A percentile compares a stretch with the other conserved stretches of the same genome.
These are phyloP conservation scores for Linnemannia schmuckeri DNA, from an alignment of 192 early-diverging fungal genomes.

Conservation along the genomic window DNA sequence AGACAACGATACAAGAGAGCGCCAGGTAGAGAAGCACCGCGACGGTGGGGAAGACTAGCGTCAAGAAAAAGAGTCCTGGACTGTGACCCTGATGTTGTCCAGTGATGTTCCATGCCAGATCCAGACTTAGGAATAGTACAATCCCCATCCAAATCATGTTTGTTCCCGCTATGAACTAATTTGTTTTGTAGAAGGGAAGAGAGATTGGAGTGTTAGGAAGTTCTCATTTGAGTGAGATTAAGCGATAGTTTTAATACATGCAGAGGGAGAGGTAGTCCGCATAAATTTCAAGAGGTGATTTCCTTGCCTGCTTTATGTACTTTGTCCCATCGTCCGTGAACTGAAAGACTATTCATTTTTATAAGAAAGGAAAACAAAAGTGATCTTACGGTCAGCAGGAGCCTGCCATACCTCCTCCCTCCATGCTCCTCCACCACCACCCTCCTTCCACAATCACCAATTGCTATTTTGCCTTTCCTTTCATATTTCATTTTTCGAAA, in stretches of 20 bases:
- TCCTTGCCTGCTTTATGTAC: conserved; percentile 13
- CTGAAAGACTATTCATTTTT: conserved; percentile 32
- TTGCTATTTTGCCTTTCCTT: neutral
- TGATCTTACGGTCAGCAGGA: neutral
- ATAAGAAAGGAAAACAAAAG: neutral
- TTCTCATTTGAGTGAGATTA: neutral
- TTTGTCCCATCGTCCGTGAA: conserved; percentile 46
- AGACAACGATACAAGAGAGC: conserved; percentile 23
- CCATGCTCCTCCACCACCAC: neutral
- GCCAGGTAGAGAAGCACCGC: conserved; percentile 16
- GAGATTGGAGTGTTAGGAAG: neutral
- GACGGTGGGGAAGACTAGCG: conserved; percentile 23
- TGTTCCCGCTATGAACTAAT: conserved; percentile 37
- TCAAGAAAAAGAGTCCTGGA: conserved; percentile 30
- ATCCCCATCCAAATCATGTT: conserved; percentile 14
- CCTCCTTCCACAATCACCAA: too few relatives aligned
- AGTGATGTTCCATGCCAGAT: conserved; percentile 34
- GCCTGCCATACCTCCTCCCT: neutral
- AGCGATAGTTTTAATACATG: neutral
- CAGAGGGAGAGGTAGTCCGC: neutral
- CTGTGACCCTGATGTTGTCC: conserved; percentile 18
- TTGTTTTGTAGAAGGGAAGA: neutral
- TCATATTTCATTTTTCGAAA: neutral
- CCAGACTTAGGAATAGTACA: conserved; percentile 18
- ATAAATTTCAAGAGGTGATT: too few relatives aligned